phyloP scores from a whole-genome alignment of 139 green algal genomes.

The Chlamydomonas sp. region DNA sequence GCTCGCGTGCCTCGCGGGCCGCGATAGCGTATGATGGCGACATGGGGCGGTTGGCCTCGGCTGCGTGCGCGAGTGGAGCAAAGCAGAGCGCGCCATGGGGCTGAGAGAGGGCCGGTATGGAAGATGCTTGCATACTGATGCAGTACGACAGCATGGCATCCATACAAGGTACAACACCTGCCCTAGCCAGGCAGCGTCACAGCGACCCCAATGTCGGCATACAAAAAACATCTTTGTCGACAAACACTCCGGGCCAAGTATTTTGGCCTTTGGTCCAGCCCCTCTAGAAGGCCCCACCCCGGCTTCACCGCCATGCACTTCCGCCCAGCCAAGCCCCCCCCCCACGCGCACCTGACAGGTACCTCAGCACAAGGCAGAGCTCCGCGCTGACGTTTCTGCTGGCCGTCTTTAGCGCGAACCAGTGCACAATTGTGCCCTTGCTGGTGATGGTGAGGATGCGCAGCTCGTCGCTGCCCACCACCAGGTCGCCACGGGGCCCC shows the following conservation, averaged over 20 bases:
- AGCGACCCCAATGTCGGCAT: too few species aligned
- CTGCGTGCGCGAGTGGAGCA: background rate
- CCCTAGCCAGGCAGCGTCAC: too few species aligned
- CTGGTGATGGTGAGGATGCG: conserved; percentile 34
- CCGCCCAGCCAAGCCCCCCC: background rate
- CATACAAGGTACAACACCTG: too few species aligned
- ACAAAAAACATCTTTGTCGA: too few species aligned
- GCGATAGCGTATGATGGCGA: conserved; percentile 37
- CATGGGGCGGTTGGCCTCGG: conserved; percentile 29
- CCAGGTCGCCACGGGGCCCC: conserved; percentile 45
- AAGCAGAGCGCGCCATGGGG: background rate
- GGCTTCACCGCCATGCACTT: background rate
- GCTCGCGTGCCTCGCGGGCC: conserved; percentile 22
- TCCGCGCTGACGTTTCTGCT: conserved; percentile 31
- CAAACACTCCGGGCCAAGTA: too few species aligned
- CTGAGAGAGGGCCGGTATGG: background rate
- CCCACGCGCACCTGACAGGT: conserved; percentile 45
- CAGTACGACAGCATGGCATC: too few species aligned
- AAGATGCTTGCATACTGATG: too few species aligned
- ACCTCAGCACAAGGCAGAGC: conserved; percentile 56
- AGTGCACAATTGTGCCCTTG: conserved; percentile 55
- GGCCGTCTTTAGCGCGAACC: conserved; percentile 43
- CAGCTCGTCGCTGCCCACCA: conserved; percentile 46
- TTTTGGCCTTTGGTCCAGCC: too few species aligned
- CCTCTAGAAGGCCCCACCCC: background rate